Conservation (phyloP, 75 land plant genomes). For the Azolla pinnata region DNA sequence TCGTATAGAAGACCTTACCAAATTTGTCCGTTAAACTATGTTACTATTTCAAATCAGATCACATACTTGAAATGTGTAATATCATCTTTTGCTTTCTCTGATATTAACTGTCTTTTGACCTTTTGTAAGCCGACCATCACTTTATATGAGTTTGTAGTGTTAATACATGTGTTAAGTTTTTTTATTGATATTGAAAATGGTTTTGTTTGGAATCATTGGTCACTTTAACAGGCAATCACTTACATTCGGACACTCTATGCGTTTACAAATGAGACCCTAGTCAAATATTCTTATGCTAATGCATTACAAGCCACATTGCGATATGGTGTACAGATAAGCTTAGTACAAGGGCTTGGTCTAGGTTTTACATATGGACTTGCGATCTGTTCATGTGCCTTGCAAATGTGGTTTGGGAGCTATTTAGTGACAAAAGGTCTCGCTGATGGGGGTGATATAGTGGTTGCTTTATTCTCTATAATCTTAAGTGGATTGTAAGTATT, state of each 20-base stretch:
- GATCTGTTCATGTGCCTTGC: slow-evolving; percentile 97
- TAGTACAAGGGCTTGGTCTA: slow-evolving; percentile 97
- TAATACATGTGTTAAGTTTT: too few species aligned
- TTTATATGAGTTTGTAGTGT: too few species aligned
- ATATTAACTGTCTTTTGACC: too few species aligned
- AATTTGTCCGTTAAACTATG: too few species aligned
- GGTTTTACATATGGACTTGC: slow-evolving; percentile 99
- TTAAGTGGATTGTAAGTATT: slow-evolving; percentile 92
- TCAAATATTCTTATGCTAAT: slow-evolving; percentile 93
- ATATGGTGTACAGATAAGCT: slow-evolving; percentile 94
- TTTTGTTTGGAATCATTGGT: too few species aligned
- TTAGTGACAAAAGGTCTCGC: slow-evolving; percentile 48
- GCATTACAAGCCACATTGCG: slow-evolving; percentile 94
- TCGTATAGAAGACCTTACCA: too few species aligned
- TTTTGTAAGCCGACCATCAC: too few species aligned
- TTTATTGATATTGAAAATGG: too few species aligned
- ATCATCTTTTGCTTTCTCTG: too few species aligned
- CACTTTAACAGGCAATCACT: slow-evolving; percentile 77
- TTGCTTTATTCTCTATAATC: slow-evolving; percentile 86
- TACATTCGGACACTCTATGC: slow-evolving; percentile 86
- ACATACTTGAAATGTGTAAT: too few species aligned
- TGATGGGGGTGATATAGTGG: slow-evolving; percentile 77
- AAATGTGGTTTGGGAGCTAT: slow-evolving; percentile 88
- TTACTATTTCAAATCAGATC: too few species aligned
- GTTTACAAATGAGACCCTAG: slow-evolving; percentile 91